phyloP scores from a whole-genome alignment of 1,139 yeast genomes.

The Taiozyma onychis region DNA sequence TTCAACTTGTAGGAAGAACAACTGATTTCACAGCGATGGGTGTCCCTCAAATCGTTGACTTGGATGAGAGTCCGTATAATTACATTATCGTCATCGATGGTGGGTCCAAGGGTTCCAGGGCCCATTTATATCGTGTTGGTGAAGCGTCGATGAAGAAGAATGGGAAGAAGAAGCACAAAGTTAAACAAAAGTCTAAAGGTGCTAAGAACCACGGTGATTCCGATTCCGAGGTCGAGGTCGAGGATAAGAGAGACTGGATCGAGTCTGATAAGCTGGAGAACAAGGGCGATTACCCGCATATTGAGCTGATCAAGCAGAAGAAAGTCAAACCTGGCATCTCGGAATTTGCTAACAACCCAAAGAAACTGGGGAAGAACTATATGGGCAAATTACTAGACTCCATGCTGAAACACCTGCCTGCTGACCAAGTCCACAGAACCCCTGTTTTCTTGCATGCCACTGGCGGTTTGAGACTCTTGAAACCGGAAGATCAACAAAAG shows the following conservation, averaged over 20 bases:
- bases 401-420: slow-evolving; percentile 59
- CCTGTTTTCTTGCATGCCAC: slow-evolving; percentile 78
- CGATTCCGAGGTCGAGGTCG: slow-evolving; percentile 18
- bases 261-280: slow-evolving; percentile 2
- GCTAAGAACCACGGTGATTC: background rate
- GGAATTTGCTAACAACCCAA: slow-evolving; percentile 26
- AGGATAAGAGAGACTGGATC: slow-evolving; percentile 17
- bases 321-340: slow-evolving; percentile 46
- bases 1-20: background rate
- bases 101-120: slow-evolving; percentile 78
- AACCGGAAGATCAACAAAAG: slow-evolving; percentile 45
- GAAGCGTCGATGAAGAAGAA: background rate
- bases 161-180: background rate
- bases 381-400: slow-evolving; percentile 46
- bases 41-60: background rate
- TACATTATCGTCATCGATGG: slow-evolving; percentile 76
- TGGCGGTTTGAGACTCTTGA: slow-evolving; percentile 71
- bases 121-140: slow-evolving; percentile 45
- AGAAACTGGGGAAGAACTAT: slow-evolving; percentile 56
- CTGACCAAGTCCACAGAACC: slow-evolving; percentile 60
- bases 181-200: background rate
- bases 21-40: background rate
- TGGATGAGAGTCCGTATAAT: slow-evolving; percentile 33
- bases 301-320: slow-evolving; percentile 49
- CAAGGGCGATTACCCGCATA: slow-evolving; percentile 33